Evolutionary conservation across 257 asterid genomes (phyloP).

Genomic region (Linaria vulgaris): DNA sequence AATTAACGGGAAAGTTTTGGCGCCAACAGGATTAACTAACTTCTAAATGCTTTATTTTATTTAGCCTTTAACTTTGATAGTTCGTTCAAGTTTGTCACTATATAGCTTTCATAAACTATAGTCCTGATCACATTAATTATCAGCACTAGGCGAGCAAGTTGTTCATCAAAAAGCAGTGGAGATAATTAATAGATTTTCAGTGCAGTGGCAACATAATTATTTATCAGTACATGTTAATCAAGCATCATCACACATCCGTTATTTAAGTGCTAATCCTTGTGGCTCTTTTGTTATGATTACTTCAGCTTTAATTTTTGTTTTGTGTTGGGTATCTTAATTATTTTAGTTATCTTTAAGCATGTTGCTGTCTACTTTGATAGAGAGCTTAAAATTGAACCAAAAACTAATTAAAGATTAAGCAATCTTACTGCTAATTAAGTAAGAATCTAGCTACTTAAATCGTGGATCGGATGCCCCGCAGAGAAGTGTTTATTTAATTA

Average conservation of each 20-base stretch:
- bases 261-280: constrained; percentile 19
- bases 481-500: too few species aligned
- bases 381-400: constrained; percentile 35
- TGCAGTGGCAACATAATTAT: constrained; percentile 31
- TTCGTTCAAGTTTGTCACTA: constrained; percentile 43
- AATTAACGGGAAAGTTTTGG: constrained; percentile 23
- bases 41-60: background rate
- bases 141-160: constrained; percentile 45
- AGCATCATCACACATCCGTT: constrained; percentile 25
- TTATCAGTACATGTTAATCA: constrained; percentile 29
- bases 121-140: constrained; percentile 40
- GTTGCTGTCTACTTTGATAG: constrained; percentile 32
- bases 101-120: constrained; percentile 39
- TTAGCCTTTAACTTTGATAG: constrained; percentile 20
- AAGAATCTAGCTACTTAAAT: too few species aligned
- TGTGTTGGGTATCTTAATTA: constrained; percentile 21
- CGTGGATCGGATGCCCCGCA: too few species aligned
- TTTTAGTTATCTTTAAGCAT: constrained; percentile 21
- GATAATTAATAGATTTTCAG: constrained; percentile 36
- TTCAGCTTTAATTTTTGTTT: constrained; percentile 13
- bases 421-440: too few species aligned
- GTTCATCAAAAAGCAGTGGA: constrained; percentile 46
- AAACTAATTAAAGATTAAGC: background rate
- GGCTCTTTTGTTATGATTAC: constrained; percentile 17
- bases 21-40: constrained; percentile 5